A percentile compares a stretch with the other conserved stretches of the same genome.
Evolutionary conservation across 306 rosid genomes (phyloP).

Genomic region (Quercus wislizeni): DNA sequence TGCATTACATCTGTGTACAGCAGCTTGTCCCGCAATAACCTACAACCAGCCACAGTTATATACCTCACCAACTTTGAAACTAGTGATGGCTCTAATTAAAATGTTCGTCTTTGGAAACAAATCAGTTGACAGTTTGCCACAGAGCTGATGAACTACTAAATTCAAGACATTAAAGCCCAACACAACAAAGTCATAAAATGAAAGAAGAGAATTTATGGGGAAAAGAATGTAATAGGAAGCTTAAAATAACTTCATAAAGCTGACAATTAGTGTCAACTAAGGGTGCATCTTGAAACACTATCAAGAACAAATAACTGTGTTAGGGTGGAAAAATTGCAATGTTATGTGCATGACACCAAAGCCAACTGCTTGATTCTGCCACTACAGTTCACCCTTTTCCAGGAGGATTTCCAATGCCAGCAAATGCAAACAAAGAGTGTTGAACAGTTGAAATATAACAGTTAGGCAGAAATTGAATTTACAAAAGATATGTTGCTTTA

Average conservation of each 20-base stretch:
- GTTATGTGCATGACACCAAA: background rate
- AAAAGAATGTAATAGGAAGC: background rate
- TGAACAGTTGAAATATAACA: background rate
- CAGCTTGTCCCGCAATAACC: conserved; percentile 72
- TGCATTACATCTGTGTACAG: conserved; percentile 58
- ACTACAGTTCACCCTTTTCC: background rate
- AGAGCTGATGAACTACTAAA: background rate
- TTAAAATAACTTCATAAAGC: background rate
- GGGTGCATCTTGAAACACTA: background rate
- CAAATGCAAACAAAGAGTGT: background rate
- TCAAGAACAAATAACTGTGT: background rate
- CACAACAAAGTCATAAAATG: background rate
- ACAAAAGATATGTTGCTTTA: background rate
- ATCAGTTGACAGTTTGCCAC: background rate
- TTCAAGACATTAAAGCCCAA: background rate
- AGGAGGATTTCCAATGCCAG: background rate
- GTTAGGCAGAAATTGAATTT: background rate
- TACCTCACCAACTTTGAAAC: background rate
- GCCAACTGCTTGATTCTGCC: background rate
- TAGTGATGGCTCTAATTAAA: background rate
- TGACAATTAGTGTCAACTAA: background rate
- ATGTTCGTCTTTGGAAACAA: background rate
- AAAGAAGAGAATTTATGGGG: background rate
- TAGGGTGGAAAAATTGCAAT: conserved; percentile 1
- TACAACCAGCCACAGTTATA: conserved; percentile 18